Evolutionary conservation across 2,329 filamentous ascomycete genomes (phyloP), one percentile per base, ranked within the genome.

Genomic region (Curvularia eragrostidis): DNA sequence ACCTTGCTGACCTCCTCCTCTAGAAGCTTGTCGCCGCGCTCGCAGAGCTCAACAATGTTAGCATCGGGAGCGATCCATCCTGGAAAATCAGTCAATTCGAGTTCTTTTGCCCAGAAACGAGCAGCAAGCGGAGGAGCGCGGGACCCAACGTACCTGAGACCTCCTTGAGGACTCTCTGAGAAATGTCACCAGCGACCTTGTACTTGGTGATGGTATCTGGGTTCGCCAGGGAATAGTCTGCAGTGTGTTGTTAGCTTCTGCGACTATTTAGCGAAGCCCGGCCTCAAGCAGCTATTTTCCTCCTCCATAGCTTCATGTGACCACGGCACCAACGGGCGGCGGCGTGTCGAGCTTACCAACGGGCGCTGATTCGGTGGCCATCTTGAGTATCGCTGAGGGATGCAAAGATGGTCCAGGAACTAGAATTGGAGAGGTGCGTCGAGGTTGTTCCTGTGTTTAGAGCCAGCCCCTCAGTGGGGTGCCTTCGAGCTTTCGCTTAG

Each of bases 121-220:
- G 19, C 18, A 41, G 34, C 39, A 46, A 56, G 48, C 34, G 41
- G 38, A 52, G 41, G 34, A 19, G 36, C 41, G 59, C 41, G 50
- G 41, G 53, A 30, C 50, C 49, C 44, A 50, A 39, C 58, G 72
- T 76, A 87, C 85, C 84, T 78, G 81, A 78, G 66, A 99, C 94
- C 70, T 90, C 89, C 72, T 93, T 91, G 69, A 99, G 87, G 69
- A 96, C 94, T 83, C 94, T 97, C 79, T 97, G 91, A 50, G 94
- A 95, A 81, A 99, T 98, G 78, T 91, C 85, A 64, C 91, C 94
- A 56, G 95, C 95, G 67, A 91, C 93, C 89, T 97, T 98, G 87
- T 98, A 98, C 86, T 98, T 99, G 82, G 95, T 98, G 72, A 99
- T 86, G 73, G 93, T 97, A 79, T 96, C 91, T 62, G 91, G 91